A percentile compares a stretch with the other conserved stretches of the same genome.
phyloP scores from a whole-genome alignment of 305 asterid species.

The Salvia sclarea region DNA sequence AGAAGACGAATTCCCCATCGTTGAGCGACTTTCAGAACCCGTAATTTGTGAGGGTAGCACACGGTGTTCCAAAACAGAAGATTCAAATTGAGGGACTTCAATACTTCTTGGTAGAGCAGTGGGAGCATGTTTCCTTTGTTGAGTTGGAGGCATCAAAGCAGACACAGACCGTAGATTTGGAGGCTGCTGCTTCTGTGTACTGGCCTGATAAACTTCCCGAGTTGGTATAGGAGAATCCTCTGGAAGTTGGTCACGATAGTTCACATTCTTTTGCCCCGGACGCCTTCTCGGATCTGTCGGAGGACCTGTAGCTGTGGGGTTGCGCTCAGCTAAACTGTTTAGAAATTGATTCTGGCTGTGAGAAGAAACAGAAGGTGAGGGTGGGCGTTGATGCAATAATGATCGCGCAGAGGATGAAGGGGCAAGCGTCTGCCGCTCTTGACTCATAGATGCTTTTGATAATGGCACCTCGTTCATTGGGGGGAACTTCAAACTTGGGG shows the following conservation, averaged over 20 bases:
- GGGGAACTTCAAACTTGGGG: constrained; percentile 42
- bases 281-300: constrained; percentile 76
- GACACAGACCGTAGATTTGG: constrained; percentile 43
- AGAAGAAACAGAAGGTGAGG: constrained; percentile 55
- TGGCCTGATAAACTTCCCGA: constrained; percentile 41
- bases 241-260: constrained; percentile 36
- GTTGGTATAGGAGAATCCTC: constrained; percentile 48
- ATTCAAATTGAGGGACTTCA: constrained; percentile 41
- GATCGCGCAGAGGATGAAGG: constrained; percentile 46
- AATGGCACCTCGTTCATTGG: constrained; percentile 42
- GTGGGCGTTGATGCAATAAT: constrained; percentile 47
- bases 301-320: constrained; percentile 44
- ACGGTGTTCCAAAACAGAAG: constrained; percentile 34
- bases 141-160: constrained; percentile 41
- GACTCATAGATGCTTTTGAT: constrained; percentile 44
- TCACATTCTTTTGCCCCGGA: constrained; percentile 44
- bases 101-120: constrained; percentile 40
- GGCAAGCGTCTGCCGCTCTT: constrained; percentile 45
- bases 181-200: constrained; percentile 39
- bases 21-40: constrained; percentile 38
- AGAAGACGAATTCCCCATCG: constrained; percentile 44
- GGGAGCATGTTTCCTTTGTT: constrained; percentile 43
- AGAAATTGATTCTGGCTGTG: constrained; percentile 35
- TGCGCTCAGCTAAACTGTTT: constrained; percentile 46
- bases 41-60: constrained; percentile 37